A percentile compares a stretch with the other conserved stretches of the same genome.
Conservation (phyloP, 2,329 filamentous ascomycete genomes). For the Ascochyta fabae region DNA sequence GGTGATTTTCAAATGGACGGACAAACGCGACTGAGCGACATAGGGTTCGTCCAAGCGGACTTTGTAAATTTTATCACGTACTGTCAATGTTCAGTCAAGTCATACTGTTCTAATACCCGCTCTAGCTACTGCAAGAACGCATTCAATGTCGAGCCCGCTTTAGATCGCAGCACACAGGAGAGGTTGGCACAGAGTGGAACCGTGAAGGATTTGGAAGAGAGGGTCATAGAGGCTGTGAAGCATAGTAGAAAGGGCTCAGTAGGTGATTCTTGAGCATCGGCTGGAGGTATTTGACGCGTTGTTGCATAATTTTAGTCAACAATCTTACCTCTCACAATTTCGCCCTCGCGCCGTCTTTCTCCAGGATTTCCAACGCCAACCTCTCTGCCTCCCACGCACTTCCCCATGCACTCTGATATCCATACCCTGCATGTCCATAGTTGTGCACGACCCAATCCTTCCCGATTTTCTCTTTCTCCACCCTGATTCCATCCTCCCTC, state of each 20-base stretch:
- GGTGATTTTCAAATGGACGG: constrained; percentile 2
- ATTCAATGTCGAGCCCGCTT: constrained; percentile 9
- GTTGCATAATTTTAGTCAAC: background rate
- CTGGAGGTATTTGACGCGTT: background rate
- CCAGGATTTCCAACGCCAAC: constrained; percentile 42
- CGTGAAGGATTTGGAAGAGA: constrained; percentile 7
- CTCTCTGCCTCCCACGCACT: constrained; percentile 50
- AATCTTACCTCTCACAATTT: constrained; percentile 11
- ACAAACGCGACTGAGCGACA: constrained; percentile 8
- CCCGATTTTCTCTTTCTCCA: constrained; percentile 72
- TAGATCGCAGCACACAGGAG: constrained; percentile 9
- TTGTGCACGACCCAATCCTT: constrained; percentile 77
- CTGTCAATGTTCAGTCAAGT: background rate
- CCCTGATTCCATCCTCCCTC: constrained; percentile 73
- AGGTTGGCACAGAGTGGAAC: constrained; percentile 7
- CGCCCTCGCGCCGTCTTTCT: constrained; percentile 16
- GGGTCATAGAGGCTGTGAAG: constrained; percentile 3
- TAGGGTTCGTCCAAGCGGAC: constrained; percentile 8
- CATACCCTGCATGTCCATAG: constrained; percentile 81
- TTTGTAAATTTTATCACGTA: constrained; percentile 12
- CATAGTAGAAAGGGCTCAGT: constrained; percentile 1
- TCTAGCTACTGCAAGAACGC: constrained; percentile 9
- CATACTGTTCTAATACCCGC: background rate
- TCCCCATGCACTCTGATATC: constrained; percentile 63
- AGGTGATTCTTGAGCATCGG: background rate